These are phyloP conservation scores for Pyrenophora graminea DNA, from an alignment of 2,329 filamentous ascomycete species.

Conservation along the genomic window DNA sequence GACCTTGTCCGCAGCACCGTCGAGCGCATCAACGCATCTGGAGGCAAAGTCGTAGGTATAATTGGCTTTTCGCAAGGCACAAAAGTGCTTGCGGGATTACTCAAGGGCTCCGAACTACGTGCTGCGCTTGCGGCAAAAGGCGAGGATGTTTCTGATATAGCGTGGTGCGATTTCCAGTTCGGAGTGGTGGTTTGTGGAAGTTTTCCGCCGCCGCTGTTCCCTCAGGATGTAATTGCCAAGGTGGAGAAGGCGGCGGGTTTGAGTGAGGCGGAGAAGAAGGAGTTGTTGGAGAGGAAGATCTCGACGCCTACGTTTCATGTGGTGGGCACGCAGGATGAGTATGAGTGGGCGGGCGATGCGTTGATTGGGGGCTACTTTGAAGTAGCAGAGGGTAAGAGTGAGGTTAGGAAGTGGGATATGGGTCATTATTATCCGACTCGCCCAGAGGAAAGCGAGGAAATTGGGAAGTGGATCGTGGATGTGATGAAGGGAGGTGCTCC, in stretches of 20 bases:
- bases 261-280: constrained; percentile 12
- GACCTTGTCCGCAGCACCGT: constrained; percentile 25
- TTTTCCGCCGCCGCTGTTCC: constrained; percentile 39
- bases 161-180: constrained; percentile 28
- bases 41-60: constrained; percentile 34
- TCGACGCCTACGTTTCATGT: constrained; percentile 39
- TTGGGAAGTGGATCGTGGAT: constrained; percentile 33
- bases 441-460: constrained; percentile 36
- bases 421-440: constrained; percentile 45
- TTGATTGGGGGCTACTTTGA: constrained; percentile 38
- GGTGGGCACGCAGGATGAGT: constrained; percentile 41
- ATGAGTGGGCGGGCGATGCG: constrained; percentile 37
- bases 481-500: not conserved
- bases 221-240: constrained; percentile 10
- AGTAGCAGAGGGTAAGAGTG: constrained; percentile 27
- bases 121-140: constrained; percentile 11
- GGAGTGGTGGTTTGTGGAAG: constrained; percentile 30
- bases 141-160: not conserved
- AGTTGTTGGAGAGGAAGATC: constrained; percentile 25
- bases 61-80: constrained; percentile 44
- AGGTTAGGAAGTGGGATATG: constrained; percentile 35
- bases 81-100: constrained; percentile 38
- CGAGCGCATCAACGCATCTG: constrained; percentile 10
- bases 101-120: constrained; percentile 31
- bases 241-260: constrained; percentile 5